Evolutionary conservation across 169 alveolate genomes (phyloP).

Genomic region (Neospora caninum): DNA sequence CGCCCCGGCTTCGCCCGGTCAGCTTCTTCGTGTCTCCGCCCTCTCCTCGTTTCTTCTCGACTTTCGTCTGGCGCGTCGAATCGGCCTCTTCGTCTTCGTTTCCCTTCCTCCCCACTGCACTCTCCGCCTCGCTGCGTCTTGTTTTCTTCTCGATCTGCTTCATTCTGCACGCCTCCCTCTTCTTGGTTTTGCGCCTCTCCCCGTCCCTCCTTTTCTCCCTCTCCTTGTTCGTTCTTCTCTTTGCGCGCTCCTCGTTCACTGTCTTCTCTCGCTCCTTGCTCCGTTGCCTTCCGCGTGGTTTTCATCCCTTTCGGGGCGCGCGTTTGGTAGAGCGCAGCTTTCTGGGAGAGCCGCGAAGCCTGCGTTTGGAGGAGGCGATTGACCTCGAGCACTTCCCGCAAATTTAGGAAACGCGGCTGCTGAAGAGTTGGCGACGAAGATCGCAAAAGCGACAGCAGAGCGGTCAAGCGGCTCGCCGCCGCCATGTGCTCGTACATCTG

Average conservation of each 20-base stretch:
- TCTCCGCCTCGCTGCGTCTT: too few species aligned
- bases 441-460: not conserved
- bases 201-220: not conserved
- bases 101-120: too few species aligned
- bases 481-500: constrained; percentile 33
- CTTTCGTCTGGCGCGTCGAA: too few species aligned
- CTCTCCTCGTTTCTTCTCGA: too few species aligned
- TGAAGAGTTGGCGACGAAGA: not conserved
- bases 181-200: too few species aligned
- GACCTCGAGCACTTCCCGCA: not conserved
- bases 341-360: not conserved
- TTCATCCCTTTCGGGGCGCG: not conserved
- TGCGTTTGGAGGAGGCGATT: not conserved
- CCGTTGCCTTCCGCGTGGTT: not conserved
- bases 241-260: not conserved
- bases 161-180: too few species aligned
- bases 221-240: not conserved
- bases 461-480: not conserved
- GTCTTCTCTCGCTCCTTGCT: not conserved
- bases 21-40: too few species aligned
- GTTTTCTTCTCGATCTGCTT: too few species aligned
- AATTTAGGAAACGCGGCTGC: not conserved
- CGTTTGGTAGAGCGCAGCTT: not conserved
- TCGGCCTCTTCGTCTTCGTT: too few species aligned
- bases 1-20: too few species aligned